These are phyloP conservation scores for Hypoxylon sp. DNA, from an alignment of 2,329 filamentous ascomycete genomes.

Conservation along the genomic window DNA sequence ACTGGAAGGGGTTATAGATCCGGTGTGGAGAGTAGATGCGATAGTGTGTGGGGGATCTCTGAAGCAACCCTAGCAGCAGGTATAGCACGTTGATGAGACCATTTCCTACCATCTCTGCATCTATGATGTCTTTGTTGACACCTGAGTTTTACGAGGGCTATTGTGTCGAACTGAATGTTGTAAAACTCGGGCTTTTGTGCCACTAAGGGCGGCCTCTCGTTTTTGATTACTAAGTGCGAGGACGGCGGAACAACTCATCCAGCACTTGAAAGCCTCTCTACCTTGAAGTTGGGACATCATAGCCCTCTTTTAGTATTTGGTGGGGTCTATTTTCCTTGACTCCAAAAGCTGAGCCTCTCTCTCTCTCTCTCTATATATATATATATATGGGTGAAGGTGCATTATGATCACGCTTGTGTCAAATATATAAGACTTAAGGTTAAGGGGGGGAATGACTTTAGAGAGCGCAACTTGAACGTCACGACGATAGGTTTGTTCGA, in stretches of 20 bases:
- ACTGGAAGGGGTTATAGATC: slow-evolving; percentile 5
- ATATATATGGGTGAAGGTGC: neutral
- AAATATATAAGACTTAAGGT: too few relatives aligned
- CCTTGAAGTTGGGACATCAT: neutral
- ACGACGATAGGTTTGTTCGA: too few relatives aligned
- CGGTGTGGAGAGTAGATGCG: slow-evolving; percentile 16
- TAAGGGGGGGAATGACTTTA: too few relatives aligned
- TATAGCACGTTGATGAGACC: slow-evolving; percentile 24
- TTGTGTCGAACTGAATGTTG: too few relatives aligned
- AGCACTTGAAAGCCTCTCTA: neutral
- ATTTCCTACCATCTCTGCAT: neutral
- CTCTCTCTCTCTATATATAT: too few relatives aligned
- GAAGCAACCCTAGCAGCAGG: slow-evolving; percentile 12
- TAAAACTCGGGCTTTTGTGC: too few relatives aligned
- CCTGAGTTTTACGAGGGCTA: too few relatives aligned
- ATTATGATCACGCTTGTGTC: too few relatives aligned
- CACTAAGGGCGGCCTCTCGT: too few relatives aligned
- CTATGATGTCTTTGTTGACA: neutral
- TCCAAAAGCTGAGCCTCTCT: neutral
- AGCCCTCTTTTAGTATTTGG: neutral
- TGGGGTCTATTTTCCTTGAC: neutral
- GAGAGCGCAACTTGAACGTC: too few relatives aligned
- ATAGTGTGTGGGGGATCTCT: slow-evolving; percentile 40
- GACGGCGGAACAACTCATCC: neutral
- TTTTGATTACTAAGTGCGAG: neutral